Percentiles rank a stretch among this genome's conserved stretches.
Evolutionary conservation across 257 asterid genomes (phyloP).

Genomic region (Fraxinus quadrangulata): DNA sequence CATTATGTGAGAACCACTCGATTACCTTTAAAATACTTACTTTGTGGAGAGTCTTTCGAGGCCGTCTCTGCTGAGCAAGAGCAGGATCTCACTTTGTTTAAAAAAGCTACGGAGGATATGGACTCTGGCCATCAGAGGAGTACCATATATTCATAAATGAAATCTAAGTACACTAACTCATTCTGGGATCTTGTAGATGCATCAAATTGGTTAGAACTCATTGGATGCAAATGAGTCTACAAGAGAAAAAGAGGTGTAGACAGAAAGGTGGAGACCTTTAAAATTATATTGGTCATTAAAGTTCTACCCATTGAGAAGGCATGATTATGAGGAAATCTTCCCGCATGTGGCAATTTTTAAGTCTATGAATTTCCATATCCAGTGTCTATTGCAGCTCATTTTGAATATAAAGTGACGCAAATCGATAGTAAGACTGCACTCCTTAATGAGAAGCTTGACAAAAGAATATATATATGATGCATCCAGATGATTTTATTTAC

Average conservation of each 20-base stretch:
- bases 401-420: background rate
- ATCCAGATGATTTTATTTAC: no score
- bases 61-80: no score
- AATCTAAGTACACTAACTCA: background rate
- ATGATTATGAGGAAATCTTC: background rate
- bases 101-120: background rate
- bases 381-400: background rate
- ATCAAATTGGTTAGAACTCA: background rate
- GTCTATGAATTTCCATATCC: background rate
- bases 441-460: no score
- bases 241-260: background rate
- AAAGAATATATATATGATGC: no score
- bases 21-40: no score
- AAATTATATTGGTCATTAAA: background rate
- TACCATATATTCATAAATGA: background rate
- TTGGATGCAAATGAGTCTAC: background rate
- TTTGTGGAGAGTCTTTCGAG: no score
- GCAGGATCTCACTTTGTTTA: no score
- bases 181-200: constrained; percentile 9
- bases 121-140: no score
- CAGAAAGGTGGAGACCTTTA: background rate
- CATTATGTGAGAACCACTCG: no score
- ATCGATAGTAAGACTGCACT: no score
- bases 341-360: background rate
- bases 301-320: background rate